Evolutionary conservation across 345 rosid genomes (phyloP).

Genomic region (Lagerstroemia speciosa): DNA sequence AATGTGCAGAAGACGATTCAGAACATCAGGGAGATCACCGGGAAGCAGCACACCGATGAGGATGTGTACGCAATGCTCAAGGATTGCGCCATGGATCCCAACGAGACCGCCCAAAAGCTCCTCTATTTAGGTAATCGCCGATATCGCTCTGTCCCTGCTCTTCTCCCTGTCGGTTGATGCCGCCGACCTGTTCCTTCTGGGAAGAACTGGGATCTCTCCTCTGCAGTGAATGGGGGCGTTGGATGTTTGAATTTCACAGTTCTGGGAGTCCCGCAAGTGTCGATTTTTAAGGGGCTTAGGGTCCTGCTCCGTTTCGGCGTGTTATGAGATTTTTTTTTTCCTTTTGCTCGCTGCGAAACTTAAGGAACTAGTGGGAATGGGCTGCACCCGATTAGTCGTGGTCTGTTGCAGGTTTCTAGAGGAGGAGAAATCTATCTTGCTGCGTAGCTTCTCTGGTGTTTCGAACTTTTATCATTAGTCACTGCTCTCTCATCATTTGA

Average conservation of each 20-base stretch:
- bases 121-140: constrained; percentile 48
- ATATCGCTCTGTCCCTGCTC: neutral
- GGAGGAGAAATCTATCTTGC: neutral
- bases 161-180: neutral
- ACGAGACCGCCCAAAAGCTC: constrained; percentile 72
- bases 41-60: constrained; percentile 71
- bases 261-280: neutral
- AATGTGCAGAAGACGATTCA: constrained; percentile 45
- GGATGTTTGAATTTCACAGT: neutral
- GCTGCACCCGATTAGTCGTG: neutral
- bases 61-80: constrained; percentile 65
- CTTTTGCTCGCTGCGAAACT: neutral
- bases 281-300: neutral
- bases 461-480: neutral
- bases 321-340: neutral
- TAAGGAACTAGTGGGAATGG: neutral
- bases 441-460: neutral
- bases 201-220: neutral
- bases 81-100: constrained; percentile 73
- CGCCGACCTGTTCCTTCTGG: neutral
- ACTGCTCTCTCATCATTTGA: neutral
- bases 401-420: neutral
- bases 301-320: neutral
- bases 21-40: constrained; percentile 65
- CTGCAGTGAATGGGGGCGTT: neutral